These are phyloP conservation scores for Davidsoniella virescens DNA, from an alignment of 2,329 filamentous ascomycete genomes.

Conservation along the genomic window DNA sequence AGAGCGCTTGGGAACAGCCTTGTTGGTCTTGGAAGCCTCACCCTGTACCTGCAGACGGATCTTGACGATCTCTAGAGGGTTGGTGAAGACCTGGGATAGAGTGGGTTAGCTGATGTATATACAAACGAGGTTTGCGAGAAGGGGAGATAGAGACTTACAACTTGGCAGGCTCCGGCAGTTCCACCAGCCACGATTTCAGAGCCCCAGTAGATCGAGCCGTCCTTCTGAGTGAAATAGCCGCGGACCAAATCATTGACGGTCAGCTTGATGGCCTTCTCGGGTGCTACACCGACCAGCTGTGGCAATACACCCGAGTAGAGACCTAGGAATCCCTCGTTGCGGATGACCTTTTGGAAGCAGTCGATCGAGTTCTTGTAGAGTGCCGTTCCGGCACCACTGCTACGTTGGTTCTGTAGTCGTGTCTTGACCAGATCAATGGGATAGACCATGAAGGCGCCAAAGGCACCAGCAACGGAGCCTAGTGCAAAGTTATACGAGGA, in stretches of 20 bases:
- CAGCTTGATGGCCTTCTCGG: constrained; percentile 97
- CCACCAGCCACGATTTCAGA: constrained; percentile 79
- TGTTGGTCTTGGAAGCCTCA: constrained; percentile 76
- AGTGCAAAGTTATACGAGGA: constrained; percentile 82
- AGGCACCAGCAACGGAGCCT: constrained; percentile 81
- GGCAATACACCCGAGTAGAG: constrained; percentile 90
- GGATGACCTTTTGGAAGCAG: constrained; percentile 82
- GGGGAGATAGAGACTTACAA: constrained; percentile 43
- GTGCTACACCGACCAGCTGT: constrained; percentile 93
- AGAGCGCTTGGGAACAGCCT: constrained; percentile 62
- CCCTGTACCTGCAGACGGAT: constrained; percentile 96
- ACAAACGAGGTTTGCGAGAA: background rate
- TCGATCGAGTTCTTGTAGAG: constrained; percentile 96
- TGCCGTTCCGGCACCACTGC: constrained; percentile 62
- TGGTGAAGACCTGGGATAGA: constrained; percentile 64
- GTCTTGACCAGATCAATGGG: constrained; percentile 98
- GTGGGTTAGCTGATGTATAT: constrained; percentile 9
- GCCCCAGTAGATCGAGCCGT: constrained; percentile 51
- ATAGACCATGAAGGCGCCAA: constrained; percentile 98
- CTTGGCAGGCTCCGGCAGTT: constrained; percentile 82
- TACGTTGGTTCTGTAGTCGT: constrained; percentile 91
- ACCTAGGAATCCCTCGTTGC: constrained; percentile 78
- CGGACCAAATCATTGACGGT: constrained; percentile 94
- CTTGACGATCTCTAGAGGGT: constrained; percentile 97
- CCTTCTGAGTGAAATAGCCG: constrained; percentile 55